Percentiles rank a stretch among this genome's conserved stretches.
Evolutionary conservation across 352 stramenopile species (phyloP).

Genomic region (Thraustochytrium striatum): DNA sequence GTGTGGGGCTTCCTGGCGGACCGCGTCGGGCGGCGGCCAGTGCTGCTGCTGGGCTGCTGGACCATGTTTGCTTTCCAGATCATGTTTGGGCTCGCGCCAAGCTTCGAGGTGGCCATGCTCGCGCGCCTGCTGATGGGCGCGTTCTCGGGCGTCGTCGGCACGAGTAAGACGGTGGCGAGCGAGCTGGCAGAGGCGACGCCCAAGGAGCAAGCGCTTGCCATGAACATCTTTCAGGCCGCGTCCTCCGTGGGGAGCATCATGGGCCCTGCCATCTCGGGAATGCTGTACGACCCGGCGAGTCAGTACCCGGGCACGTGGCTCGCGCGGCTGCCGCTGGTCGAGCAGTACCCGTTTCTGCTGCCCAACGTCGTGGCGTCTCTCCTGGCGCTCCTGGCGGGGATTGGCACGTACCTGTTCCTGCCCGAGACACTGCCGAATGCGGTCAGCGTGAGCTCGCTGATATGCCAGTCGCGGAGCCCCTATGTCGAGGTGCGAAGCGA

Average conservation of each 20-base stretch:
- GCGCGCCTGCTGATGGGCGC: not conserved
- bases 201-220: not conserved
- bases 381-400: not conserved
- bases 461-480: not conserved
- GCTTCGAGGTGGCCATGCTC: constrained; percentile 24
- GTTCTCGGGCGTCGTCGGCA: constrained; percentile 36
- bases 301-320: constrained; percentile 26
- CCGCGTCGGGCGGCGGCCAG: constrained; percentile 17
- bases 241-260: constrained; percentile 11
- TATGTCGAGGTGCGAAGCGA: not conserved
- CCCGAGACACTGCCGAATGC: constrained; percentile 26
- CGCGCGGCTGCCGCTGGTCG: not conserved
- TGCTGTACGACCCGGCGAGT: constrained; percentile 25
- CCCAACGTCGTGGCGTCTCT: constrained; percentile 8
- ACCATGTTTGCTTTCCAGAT: constrained; percentile 37
- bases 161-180: constrained; percentile 25
- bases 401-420: not conserved
- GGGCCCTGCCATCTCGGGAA: constrained; percentile 10
- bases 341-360: constrained; percentile 28
- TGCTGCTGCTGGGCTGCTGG: constrained; percentile 24
- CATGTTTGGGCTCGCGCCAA: constrained; percentile 18
- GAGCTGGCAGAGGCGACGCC: not conserved
- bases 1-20: constrained; percentile 46
- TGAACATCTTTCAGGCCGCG: constrained; percentile 23
- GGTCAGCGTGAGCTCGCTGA: not conserved